Conservation (phyloP, 2,329 filamentous ascomycete genomes). For the Pseudocercospora pini-densiflorae region DNA sequence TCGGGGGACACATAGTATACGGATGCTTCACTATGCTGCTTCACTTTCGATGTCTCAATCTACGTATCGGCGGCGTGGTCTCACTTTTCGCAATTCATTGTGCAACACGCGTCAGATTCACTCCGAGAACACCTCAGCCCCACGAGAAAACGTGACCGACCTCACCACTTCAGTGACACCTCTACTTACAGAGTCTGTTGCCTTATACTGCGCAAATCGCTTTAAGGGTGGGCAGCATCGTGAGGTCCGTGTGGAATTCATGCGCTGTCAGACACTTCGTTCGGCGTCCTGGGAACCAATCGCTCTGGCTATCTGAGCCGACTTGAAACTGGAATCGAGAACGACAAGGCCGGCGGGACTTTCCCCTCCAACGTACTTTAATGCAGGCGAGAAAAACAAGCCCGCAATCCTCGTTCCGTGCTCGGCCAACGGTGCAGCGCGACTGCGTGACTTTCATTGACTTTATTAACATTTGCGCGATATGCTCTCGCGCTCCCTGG, state of each 20-base stretch:
- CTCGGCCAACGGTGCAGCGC: constrained; percentile 1
- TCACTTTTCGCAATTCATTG: neutral
- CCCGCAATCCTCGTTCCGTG: constrained; percentile 7
- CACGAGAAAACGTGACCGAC: neutral
- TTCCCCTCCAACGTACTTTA: constrained; percentile 4
- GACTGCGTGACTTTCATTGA: constrained; percentile 5
- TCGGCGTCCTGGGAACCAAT: neutral
- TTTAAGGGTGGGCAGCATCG: neutral
- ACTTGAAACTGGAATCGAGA: constrained; percentile 7
- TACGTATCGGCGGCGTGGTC: neutral
- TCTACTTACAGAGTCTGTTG: neutral
- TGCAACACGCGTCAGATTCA: neutral
- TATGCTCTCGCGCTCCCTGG: neutral
- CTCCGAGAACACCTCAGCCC: neutral
- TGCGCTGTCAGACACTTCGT: neutral
- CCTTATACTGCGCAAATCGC: neutral
- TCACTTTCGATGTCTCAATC: neutral
- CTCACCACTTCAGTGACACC: neutral
- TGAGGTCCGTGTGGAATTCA: neutral
- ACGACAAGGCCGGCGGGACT: constrained; percentile 5
- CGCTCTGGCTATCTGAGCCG: neutral
- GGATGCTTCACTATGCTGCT: neutral
- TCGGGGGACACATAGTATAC: neutral
- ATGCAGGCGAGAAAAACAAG: constrained; percentile 5
- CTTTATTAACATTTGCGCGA: constrained; percentile 7